A percentile compares a stretch with the other conserved stretches of the same genome.
Evolutionary conservation across 192 early-diverging fungal species (phyloP).

Genomic region (Umbelopsis sp.): DNA sequence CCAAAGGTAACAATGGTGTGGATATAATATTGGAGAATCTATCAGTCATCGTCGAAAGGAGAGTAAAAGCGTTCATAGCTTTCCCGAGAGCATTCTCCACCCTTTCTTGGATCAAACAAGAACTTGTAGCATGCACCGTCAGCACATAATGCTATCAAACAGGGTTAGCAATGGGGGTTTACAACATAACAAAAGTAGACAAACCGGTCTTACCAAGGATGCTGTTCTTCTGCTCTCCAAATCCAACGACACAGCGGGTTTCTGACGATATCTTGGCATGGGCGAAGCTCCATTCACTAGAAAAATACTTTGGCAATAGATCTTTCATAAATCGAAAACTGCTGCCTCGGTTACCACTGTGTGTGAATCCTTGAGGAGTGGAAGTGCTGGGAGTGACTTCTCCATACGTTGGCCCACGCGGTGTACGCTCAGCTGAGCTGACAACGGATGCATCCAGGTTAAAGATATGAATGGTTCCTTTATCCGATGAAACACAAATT

Average conservation of each 20-base stretch:
- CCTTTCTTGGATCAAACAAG: constrained; percentile 74
- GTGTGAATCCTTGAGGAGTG: constrained; percentile 30
- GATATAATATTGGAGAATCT: neutral
- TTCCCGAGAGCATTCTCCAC: constrained; percentile 66
- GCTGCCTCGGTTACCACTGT: constrained; percentile 52
- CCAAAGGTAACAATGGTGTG: neutral
- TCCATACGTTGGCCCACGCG: constrained; percentile 54
- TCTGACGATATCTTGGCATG: constrained; percentile 80
- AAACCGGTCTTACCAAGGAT: constrained; percentile 58
- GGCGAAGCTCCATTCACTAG: constrained; percentile 92
- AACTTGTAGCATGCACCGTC: constrained; percentile 89
- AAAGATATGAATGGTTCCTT: constrained; percentile 93
- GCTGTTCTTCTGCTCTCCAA: constrained; percentile 76
- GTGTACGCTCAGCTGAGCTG: constrained; percentile 41
- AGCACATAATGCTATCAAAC: constrained; percentile 69
- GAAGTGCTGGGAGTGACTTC: constrained; percentile 38
- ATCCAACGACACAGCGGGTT: constrained; percentile 79
- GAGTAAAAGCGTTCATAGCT: constrained; percentile 45
- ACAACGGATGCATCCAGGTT: constrained; percentile 65
- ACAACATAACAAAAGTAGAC: neutral
- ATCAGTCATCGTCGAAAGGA: constrained; percentile 6
- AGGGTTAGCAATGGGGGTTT: neutral
- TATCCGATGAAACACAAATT: constrained; percentile 86
- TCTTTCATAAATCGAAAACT: constrained; percentile 75
- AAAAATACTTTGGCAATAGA: constrained; percentile 91